These are phyloP conservation scores for Penicillium janthinellum DNA, from an alignment of 2,329 filamentous ascomycete genomes.

Conservation along the genomic window DNA sequence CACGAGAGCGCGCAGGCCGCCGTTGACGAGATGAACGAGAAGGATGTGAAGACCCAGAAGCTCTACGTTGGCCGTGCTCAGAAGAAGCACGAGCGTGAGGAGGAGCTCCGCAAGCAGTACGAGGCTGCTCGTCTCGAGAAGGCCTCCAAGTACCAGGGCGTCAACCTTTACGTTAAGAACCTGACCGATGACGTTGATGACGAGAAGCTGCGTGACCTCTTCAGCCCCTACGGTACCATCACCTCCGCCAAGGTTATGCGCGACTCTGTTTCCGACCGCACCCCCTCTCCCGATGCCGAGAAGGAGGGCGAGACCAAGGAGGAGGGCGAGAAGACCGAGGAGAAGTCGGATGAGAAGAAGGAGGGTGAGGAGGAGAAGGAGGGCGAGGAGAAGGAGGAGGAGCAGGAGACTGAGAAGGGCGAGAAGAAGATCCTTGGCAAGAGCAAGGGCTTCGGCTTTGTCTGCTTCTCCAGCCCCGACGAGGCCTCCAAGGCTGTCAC, in stretches of 20 bases:
- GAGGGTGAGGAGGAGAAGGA: slow-evolving; percentile 45
- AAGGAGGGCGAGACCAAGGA: slow-evolving; percentile 58
- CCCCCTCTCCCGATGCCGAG: slow-evolving; percentile 51
- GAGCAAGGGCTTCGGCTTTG: slow-evolving; percentile 99
- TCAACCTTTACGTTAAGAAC: slow-evolving; percentile 99
- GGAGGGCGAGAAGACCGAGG: slow-evolving; percentile 52
- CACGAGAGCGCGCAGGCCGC: slow-evolving; percentile 85
- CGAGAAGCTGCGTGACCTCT: slow-evolving; percentile 94
- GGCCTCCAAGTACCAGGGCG: slow-evolving; percentile 98
- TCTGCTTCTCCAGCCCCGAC: slow-evolving; percentile 99
- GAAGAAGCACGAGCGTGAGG: slow-evolving; percentile 99
- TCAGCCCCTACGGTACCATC: slow-evolving; percentile 87
- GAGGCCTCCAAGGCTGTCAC: slow-evolving; percentile 98
- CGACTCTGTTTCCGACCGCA: slow-evolving; percentile 61
- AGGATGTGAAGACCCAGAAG: slow-evolving; percentile 90
- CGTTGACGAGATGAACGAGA: slow-evolving; percentile 88
- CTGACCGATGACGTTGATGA: slow-evolving; percentile 95
- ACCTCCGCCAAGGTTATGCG: slow-evolving; percentile 99
- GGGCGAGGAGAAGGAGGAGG: slow-evolving; percentile 51
- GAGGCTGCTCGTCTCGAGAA: slow-evolving; percentile 97
- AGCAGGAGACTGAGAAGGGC: slow-evolving; percentile 59
- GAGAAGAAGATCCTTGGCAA: slow-evolving; percentile 77
- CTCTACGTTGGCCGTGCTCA: slow-evolving; percentile 97
- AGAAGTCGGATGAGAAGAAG: slow-evolving; percentile 47
- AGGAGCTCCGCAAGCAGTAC: slow-evolving; percentile 98